Base-by-base conservation (phyloP, 805 yeast species). In the Starmera caribaea region DNA sequence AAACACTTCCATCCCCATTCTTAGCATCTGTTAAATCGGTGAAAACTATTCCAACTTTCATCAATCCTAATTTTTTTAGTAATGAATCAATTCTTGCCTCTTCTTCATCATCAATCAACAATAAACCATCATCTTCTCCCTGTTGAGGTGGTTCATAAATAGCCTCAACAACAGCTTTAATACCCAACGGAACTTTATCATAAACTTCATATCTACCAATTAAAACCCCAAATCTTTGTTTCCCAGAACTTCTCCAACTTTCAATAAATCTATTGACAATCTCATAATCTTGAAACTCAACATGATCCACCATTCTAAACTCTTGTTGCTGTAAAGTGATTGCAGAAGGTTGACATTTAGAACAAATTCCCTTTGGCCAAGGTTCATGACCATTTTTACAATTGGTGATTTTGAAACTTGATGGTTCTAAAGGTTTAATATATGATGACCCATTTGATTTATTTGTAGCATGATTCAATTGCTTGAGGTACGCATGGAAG, bases 251-350 rank as follows among this genome's bases (percentile, higher is more conserved):
- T 61, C 99, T 79, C 99, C 99, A 92, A 16, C 83, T 66, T 48
- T 92, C 94, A 41, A 92, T 86, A 59, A 92, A 92, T 30, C 72
- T 67, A 58, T 92, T 86, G 39, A 92, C 74, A 21, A 88, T 71
- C 11, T 69, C 66, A 38, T 88, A 76, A 42, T 76, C 76, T 17
- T 86, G 77, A 58, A 89, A 85, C 58, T 92, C 98, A 27, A 92
- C 92, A 62, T 92, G 97, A 58, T 92, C 99, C 26, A 94, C 96
- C 95, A 92, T 86, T 51, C 99, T 74, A 59, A 85, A 92, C 30
- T 71, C 66, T 58, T 92, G 98, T 59, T 79, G 88, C 59, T 83
- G 95, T 45, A 92, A 67, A 0, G 97, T 89, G 43, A 92, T 86
- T 0, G 96, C 92, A 1, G 96, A 79, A 1, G 98, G 97, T 60